A percentile compares a stretch with the other conserved stretches of the same genome.
Conservation (phyloP, 2,329 filamentous ascomycete species). For the Geoglossum cookeanum region DNA sequence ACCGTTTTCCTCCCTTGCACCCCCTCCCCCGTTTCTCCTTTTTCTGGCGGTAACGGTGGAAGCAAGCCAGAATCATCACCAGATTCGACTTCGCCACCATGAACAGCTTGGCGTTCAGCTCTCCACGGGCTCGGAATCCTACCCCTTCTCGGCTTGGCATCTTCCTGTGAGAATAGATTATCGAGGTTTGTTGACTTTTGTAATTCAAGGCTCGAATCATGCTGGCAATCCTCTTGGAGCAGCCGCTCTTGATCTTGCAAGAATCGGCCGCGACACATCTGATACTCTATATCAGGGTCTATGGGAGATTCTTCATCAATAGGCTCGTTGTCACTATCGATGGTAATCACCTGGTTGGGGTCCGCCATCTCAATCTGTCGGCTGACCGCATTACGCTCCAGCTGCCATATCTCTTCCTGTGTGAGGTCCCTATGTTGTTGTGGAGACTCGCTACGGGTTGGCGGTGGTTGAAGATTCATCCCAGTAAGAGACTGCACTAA, state of each 20-base stretch:
- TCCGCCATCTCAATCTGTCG: conserved; percentile 2
- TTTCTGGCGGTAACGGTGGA: neutral
- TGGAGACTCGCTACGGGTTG: neutral
- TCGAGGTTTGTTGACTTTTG: neutral
- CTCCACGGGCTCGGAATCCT: conserved; percentile 1
- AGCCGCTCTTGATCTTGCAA: neutral
- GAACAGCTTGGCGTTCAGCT: neutral
- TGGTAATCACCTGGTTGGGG: neutral
- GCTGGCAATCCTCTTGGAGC: neutral
- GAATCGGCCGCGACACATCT: neutral
- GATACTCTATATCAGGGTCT: neutral
- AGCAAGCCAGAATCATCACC: neutral
- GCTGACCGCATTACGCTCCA: neutral
- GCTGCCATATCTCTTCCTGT: neutral
- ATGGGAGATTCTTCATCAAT: neutral
- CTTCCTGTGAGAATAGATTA: neutral
- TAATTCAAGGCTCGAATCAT: neutral
- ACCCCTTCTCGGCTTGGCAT: neutral
- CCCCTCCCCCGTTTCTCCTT: neutral
- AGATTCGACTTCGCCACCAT: neutral
- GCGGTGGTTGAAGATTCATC: neutral
- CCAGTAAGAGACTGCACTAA: neutral
- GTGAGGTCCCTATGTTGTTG: neutral
- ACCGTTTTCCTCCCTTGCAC: neutral
- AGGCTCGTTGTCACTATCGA: neutral